Evolutionary conservation across 345 rosid genomes (phyloP).

Genomic region (Turnera subulata): DNA sequence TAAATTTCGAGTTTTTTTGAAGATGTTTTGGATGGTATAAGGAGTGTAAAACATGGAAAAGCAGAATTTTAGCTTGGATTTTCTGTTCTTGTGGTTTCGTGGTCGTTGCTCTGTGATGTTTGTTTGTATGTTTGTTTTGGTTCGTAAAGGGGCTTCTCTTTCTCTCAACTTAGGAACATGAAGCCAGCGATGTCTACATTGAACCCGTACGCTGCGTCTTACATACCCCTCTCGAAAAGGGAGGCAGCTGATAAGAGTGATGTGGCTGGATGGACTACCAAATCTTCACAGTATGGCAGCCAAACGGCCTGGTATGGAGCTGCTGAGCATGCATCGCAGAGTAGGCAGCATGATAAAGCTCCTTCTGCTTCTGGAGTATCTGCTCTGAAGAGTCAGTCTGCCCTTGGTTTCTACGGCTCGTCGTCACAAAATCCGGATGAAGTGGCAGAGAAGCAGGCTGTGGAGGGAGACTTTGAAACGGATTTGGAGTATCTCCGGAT

Average conservation of each 20-base stretch:
- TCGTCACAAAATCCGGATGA: constrained; percentile 26
- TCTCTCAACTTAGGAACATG: constrained; percentile 35
- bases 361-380: constrained; percentile 27
- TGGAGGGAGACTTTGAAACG: constrained; percentile 64
- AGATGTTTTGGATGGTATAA: too few species aligned
- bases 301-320: constrained; percentile 30
- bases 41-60: too few species aligned
- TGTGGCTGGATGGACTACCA: constrained; percentile 8
- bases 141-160: constrained; percentile 8
- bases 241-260: constrained; percentile 23
- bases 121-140: constrained; percentile 3
- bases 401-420: constrained; percentile 28
- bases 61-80: neutral
- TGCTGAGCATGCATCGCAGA: constrained; percentile 24
- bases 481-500: constrained; percentile 64
- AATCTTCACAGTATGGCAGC: constrained; percentile 22
- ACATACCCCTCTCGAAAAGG: constrained; percentile 68
- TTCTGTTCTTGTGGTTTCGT: neutral
- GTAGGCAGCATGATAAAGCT: constrained; percentile 23
- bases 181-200: constrained; percentile 53
- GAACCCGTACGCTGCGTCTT: constrained; percentile 77
- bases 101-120: neutral
- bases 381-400: constrained; percentile 26
- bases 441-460: constrained; percentile 35
- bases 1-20: neutral